Evolutionary conservation across 139 green algal species (phyloP), one percentile per base, ranked within the genome.

Genomic region (Micractinium sp.): DNA sequence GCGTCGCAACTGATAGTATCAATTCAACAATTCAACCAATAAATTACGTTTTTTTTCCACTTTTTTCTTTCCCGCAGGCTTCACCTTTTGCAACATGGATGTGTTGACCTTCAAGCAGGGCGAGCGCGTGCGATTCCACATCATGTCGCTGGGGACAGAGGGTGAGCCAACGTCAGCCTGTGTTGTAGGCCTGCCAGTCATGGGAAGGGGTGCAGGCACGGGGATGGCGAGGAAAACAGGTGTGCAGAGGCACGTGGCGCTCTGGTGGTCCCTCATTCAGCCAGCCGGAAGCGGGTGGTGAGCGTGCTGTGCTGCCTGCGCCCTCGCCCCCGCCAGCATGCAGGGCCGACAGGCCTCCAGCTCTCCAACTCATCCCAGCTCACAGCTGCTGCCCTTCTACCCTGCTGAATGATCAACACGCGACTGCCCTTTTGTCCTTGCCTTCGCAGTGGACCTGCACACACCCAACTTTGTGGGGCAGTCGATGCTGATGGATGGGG

Each of bases 31-130:
- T n/a, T n/a, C n/a, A n/a, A n/a, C n/a, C n/a, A n/a, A n/a, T n/a
- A n/a, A n/a, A n/a, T n/a, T n/a, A n/a, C n/a, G n/a, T n/a, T n/a
- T n/a, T n/a, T n/a, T n/a, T n/a, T n/a, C n/a, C n/a, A n/a, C n/a
- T n/a, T n/a, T n/a, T n/a, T n/a, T n/a, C n/a, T n/a, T 16, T 67
- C 74, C 47, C 35, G 86, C 86, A 90, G 86, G 91, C 77, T 89
- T 78, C 91, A 80, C 93, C 73, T 95, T 92, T 92, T 95, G 93
- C 92, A 95, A 95, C 92, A 82, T 91, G 82, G 92, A 89, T 3
- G 75, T 73, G 16, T 56, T 95, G 13, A 39, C 81, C 63, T 89
- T 93, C n/a, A 73, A 33, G 0, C 89, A 90, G 73, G 92, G 90
- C 35, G 15, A 88, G 27, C 60, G 78, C 31, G 81, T 85, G n/a